A percentile compares a stretch with the other conserved stretches of the same genome.
Evolutionary conservation across 1,284 basidiomycete genomes (phyloP).

Genomic region (Peniophora sp.): DNA sequence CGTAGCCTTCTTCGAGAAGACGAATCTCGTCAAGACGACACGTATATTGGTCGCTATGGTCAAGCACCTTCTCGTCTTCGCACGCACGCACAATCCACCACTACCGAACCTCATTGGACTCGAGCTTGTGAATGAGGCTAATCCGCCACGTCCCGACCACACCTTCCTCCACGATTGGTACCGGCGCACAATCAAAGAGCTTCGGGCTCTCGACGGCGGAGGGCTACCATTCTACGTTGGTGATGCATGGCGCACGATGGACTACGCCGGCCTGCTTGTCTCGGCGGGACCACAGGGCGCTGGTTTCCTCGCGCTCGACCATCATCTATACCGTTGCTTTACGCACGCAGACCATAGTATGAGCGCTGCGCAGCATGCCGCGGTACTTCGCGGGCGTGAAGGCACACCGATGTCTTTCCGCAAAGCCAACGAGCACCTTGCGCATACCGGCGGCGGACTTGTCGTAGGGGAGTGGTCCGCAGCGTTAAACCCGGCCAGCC

Average conservation of each 20-base stretch:
- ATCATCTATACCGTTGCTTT: conserved; percentile 85
- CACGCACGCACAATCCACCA: conserved; percentile 24
- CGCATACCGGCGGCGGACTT: conserved; percentile 45
- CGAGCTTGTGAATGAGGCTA: conserved; percentile 81
- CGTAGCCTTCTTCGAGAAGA: conserved; percentile 41
- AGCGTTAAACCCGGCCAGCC: conserved; percentile 63
- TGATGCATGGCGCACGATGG: conserved; percentile 72
- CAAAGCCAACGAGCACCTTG: conserved; percentile 35
- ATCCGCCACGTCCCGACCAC: conserved; percentile 37
- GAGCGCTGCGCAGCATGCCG: conserved; percentile 51
- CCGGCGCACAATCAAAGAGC: conserved; percentile 42
- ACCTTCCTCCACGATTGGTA: conserved; percentile 60
- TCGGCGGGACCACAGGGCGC: conserved; percentile 19
- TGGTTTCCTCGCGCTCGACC: conserved; percentile 80
- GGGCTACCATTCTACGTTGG: conserved; percentile 65
- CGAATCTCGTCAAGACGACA: conserved; percentile 52
- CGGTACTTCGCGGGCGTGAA: conserved; percentile 31
- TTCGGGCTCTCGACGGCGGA: conserved; percentile 43
- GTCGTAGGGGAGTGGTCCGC: conserved; percentile 85
- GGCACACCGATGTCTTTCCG: conserved; percentile 33
- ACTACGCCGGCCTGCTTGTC: conserved; percentile 53
- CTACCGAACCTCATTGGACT: conserved; percentile 72
- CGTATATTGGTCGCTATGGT: conserved; percentile 38
- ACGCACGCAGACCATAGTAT: conserved; percentile 53
- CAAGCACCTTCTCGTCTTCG: conserved; percentile 32